Percentiles rank a stretch among this genome's conserved stretches.
phyloP scores from a whole-genome alignment of 805 yeast genomes.

The Nakazawaea pomicola region DNA sequence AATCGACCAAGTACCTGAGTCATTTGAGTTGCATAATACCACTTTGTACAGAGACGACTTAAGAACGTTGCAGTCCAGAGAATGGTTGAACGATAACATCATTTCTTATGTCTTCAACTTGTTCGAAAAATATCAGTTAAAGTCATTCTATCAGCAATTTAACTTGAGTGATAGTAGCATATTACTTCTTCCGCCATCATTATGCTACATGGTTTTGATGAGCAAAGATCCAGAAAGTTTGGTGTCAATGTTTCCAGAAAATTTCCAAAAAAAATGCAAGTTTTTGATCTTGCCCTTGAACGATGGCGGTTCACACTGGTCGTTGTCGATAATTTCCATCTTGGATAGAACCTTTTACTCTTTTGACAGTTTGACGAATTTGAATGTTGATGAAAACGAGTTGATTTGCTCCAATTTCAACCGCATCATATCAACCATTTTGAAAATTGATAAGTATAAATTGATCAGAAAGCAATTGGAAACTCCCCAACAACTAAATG shows the following conservation, averaged over 20 bases:
- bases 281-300: constrained; percentile 67
- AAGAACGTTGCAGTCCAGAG: constrained; percentile 51
- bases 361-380: constrained; percentile 54
- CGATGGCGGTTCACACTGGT: constrained; percentile 79
- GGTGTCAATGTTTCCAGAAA: constrained; percentile 22
- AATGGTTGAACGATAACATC: constrained; percentile 74
- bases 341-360: constrained; percentile 43
- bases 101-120: constrained; percentile 55
- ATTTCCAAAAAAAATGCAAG: constrained; percentile 20
- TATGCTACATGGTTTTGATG: constrained; percentile 51
- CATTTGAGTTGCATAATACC: constrained; percentile 48
- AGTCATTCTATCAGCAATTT: constrained; percentile 16
- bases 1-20: constrained; percentile 24
- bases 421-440: not conserved
- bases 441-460: not conserved
- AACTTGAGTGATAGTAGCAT: constrained; percentile 26
- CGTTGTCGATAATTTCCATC: constrained; percentile 48
- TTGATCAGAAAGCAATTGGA: constrained; percentile 17
- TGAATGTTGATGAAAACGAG: constrained; percentile 29
- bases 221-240: constrained; percentile 1
- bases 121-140: constrained; percentile 17
- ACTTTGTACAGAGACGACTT: constrained; percentile 57
- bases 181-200: constrained; percentile 50
- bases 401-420: constrained; percentile 3
- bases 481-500: constrained; percentile 59